These are phyloP conservation scores for Neolentinus lepideus DNA, from an alignment of 1,284 basidiomycete genomes.

Conservation along the genomic window DNA sequence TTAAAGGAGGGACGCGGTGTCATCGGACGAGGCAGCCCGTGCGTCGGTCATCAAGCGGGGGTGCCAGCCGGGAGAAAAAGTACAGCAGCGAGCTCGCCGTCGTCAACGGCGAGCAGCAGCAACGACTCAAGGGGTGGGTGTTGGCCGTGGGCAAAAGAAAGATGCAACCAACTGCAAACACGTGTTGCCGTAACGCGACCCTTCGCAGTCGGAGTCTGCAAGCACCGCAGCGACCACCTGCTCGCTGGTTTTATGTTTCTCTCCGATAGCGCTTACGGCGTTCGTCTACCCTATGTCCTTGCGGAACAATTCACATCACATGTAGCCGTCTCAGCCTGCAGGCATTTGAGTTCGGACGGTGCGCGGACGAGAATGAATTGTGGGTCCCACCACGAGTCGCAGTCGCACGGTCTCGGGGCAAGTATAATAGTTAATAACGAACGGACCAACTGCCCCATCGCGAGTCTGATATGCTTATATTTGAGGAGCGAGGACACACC, in stretches of 20 bases:
- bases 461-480: too few relatives aligned
- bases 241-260: background rate
- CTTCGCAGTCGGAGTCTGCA: too few relatives aligned
- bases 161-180: background rate
- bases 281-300: background rate
- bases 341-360: background rate
- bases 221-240: too few relatives aligned
- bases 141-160: constrained; percentile 1
- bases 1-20: constrained; percentile 1
- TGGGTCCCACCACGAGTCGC: background rate
- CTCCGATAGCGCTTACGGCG: background rate
- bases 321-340: too few relatives aligned
- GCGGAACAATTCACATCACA: too few relatives aligned
- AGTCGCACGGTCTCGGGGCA: too few relatives aligned
- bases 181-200: background rate
- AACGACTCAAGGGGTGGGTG: too few relatives aligned
- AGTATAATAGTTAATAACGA: too few relatives aligned
- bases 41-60: constrained; percentile 1
- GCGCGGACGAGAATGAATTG: background rate
- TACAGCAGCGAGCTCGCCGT: background rate
- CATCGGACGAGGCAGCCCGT: constrained; percentile 1
- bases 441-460: too few relatives aligned
- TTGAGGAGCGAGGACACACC: too few relatives aligned
- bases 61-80: background rate
- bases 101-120: constrained; percentile 1